Conservation (phyloP, 305 asterid genomes). For the Petunia hybrid region DNA sequence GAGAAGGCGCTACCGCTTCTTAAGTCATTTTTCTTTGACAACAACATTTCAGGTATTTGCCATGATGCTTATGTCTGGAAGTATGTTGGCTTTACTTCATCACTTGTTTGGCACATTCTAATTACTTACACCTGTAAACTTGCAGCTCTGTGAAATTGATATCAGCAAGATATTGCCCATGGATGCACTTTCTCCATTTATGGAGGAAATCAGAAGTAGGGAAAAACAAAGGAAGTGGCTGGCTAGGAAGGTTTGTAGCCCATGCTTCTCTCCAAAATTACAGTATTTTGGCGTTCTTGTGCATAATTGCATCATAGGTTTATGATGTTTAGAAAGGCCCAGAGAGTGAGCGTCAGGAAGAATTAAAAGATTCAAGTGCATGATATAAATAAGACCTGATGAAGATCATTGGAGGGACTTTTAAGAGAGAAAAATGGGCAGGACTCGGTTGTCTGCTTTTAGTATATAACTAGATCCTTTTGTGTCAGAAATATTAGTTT, state of each 20-base stretch:
- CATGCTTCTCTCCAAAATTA: slow-evolving; percentile 27
- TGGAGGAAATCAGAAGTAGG: slow-evolving; percentile 90
- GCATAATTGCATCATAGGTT: slow-evolving; percentile 27
- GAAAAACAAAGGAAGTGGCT: slow-evolving; percentile 84
- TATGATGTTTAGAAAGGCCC: slow-evolving; percentile 19
- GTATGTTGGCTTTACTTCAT: slow-evolving; percentile 10
- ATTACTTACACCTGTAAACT: slow-evolving; percentile 30
- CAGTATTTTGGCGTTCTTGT: slow-evolving; percentile 30
- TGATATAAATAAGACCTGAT: neutral
- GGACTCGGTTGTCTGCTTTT: neutral
- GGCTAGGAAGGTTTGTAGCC: slow-evolving; percentile 75
- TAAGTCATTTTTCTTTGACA: slow-evolving; percentile 95
- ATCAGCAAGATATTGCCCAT: slow-evolving; percentile 66
- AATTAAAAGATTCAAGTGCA: slow-evolving; percentile 19
- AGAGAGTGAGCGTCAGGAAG: neutral
- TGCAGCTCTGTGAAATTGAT: slow-evolving; percentile 93
- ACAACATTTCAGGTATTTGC: slow-evolving; percentile 83
- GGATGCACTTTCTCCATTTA: slow-evolving; percentile 83
- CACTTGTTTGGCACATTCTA: slow-evolving; percentile 30
- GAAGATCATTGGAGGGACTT: neutral
- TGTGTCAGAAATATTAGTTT: neutral
- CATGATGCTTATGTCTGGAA: slow-evolving; percentile 12
- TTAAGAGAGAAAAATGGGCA: neutral
- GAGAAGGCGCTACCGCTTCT: slow-evolving; percentile 90
- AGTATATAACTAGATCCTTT: neutral